Base-by-base conservation (phyloP, 441 rosid genomes). In the Erysimum pusillum region DNA sequence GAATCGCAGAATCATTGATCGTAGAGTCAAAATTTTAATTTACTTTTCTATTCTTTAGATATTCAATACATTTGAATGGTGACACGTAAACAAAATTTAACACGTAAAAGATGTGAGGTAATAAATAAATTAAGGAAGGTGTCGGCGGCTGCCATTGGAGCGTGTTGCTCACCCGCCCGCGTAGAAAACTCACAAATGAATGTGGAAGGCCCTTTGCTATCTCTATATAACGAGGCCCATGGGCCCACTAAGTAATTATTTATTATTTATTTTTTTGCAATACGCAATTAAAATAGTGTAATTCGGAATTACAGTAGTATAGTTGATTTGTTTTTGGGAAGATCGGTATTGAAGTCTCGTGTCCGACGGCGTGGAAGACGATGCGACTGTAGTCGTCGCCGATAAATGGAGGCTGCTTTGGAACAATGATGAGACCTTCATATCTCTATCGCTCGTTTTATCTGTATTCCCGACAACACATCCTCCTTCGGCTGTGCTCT, bases 71-170 rank as follows among this genome's bases (percentile, higher is more conserved):
- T 20, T 45, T 5, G 22, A 48, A 48, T 48, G 15, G 6, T 13
- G 32, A 9, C 44, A 15, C 25, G 48, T 51, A 46, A 42, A 71
- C 14, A 32, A 34, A 32, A 15, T 5, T n/a, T 31, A 6, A 34
- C 20, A 45, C n/a, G 28, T 31, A 12, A 58, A 32, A 13, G 4
- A 22, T 46, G 20, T 5, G 60, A 59, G 48, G 8, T 18, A 57
- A 70, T 48, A 48, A 48, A 28, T 34, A 7, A 46, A 31, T 51
- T 9, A 10, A 52, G 20, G 45, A 63, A 57, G 5, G 51, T 77
- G 81, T 77, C 81, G 81, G 81, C 35, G 9, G 73, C 42, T 72
- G 34, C 68, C 57, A 77, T 77, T 65, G 73, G 81, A 34, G 8
- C 28, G 81, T 77, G 69, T n/a, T 4, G 1, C 0, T 4, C 48